These are phyloP conservation scores for Calonectria naviculata DNA, from an alignment of 2,329 filamentous ascomycete genomes.

Conservation along the genomic window DNA sequence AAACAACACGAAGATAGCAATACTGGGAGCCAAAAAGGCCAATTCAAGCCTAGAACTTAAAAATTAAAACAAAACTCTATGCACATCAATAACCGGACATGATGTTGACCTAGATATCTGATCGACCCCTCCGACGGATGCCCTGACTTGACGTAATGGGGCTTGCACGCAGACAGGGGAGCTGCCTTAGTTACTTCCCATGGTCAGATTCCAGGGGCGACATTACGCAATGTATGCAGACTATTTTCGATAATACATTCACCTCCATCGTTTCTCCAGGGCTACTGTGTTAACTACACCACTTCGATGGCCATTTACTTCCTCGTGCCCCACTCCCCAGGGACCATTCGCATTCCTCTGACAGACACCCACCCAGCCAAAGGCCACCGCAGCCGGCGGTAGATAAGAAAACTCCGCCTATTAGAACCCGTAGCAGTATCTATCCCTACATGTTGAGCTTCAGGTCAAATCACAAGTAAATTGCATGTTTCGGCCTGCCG, in stretches of 20 bases:
- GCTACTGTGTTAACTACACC: neutral
- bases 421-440: neutral
- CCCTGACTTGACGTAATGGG: neutral
- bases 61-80: neutral
- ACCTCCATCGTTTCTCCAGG: neutral
- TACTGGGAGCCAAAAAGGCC: neutral
- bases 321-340: neutral
- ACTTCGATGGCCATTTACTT: neutral
- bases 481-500: neutral
- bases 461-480: neutral
- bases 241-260: neutral
- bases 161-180: neutral
- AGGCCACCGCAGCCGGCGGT: neutral
- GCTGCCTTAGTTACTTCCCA: neutral
- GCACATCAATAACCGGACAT: neutral
- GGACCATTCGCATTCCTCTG: neutral
- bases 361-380: neutral
- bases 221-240: neutral
- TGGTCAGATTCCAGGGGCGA: neutral
- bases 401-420: neutral
- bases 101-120: neutral
- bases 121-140: neutral
- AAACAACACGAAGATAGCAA: neutral
- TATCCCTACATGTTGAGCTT: neutral
- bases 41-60: neutral